Evolutionary conservation across 805 yeast genomes (phyloP), one percentile per base, ranked within the genome.

Genomic region (Ogataea salicorniae): DNA sequence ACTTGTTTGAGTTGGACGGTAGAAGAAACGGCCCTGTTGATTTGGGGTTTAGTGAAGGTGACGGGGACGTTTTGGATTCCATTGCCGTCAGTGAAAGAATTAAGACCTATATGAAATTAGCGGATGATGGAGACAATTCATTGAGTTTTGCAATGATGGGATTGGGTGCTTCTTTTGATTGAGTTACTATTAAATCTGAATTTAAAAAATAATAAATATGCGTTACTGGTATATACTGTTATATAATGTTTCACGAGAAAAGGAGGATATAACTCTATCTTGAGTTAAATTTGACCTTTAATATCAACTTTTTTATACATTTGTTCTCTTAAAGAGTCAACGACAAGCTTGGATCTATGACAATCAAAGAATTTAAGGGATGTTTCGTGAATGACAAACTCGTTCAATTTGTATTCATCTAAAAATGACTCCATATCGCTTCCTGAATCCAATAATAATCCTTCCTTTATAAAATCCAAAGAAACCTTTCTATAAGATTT

Each of bases 1-100:
- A 78, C 49, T 60, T 92, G 18, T 87, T 80, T 58, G 98, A 92
- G 66, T 73, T 92, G 34, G 99, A 92, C 61, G 99, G 99, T 1
- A 75, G 98, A 53, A 74, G 95, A 53, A 66, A 66, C 34, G 94
- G 96, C 0, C 89, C 96, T 0, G 72, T 83, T 34, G 80, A 76
- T 49, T 67, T 89, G 37, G 90, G 82, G 16, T 46, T 50, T 1
- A 51, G 61, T 1, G 38, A 45, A 6, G 62, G 57, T 2, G 69
- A 67, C 4, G 52, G 58, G 1, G 83, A 83, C 55, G 72, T 87
- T 34, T 50, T 87, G n/a, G 71, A 73, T 29, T 81, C 81, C 38
- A 66, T 72, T 2, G 59, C 64, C 8, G 69, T 91, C 6, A 58
- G 70, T 11, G 66, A 72, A 4, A 77, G 84, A 55, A 80, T 92